Evolutionary conservation across 352 stramenopile species (phyloP), one percentile per base, ranked within the genome.

Genomic region (Phytophthora capsici): DNA sequence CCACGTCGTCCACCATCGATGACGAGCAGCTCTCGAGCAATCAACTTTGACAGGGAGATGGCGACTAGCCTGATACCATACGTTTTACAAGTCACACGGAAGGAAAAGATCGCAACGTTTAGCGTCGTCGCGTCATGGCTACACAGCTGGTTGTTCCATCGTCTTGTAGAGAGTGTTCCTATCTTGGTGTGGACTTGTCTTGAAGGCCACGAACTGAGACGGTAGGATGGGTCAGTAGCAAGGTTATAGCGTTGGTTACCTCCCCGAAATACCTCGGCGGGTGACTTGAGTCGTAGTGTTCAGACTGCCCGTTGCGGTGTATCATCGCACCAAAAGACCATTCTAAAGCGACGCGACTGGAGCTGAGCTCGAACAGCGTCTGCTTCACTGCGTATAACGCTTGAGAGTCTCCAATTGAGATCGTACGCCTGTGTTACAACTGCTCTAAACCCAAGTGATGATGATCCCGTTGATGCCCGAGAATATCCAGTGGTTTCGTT

Each of bases 401-500:
- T 32, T 52, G 20, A 25, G 34, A 17, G 28, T 34, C 28, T 34
- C 28, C 8, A 34, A 9, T 34, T 34, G 28, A 34, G 28, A 34
- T 34, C 28, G 28, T 34, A 34, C 28, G 28, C 23, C 16, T 40
- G 37, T 25, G 32, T 57, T 66, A 61, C 49, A 49, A n/a, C 40
- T 6, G 8, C 7, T 13, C 28, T 34, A n/a, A n/a, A 9, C 49
- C n/a, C 25, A 17, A 56, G 28, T 14, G 28, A 50, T 66, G 47
- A 56, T 63, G 34, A 65, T 44, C 54, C 45, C 54, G 47, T 60
- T 17, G 17, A 30, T 48, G 34, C 25, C 28, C 22, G n/a, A 58
- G 54, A 73, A 56, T 60, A 74, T 70, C 53, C 60, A 74, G 66
- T 67, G 25, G 53, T 60, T 69, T 63, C 44, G 63, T 53, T 67